Evolutionary conservation across 495 filamentous ascomycete genomes (phyloP).

Genomic region (Hyaloscypha bicolor): DNA sequence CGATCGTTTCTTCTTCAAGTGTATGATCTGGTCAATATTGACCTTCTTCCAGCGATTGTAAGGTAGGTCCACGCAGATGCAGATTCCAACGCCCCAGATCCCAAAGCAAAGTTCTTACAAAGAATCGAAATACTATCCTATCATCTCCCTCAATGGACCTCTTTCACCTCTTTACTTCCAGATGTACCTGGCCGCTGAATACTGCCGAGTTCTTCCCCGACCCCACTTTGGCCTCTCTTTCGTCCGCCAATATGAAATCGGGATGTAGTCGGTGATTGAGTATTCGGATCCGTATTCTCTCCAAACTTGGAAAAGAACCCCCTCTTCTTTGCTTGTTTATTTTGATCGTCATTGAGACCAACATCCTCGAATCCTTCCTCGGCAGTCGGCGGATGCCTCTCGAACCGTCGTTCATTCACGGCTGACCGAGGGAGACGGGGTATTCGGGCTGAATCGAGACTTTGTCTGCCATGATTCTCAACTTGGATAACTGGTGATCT

Average conservation of each 20-base stretch:
- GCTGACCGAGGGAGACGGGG: slow-evolving; percentile 56
- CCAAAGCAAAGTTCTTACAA: neutral
- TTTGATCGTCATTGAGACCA: slow-evolving; percentile 66
- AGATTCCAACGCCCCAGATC: slow-evolving; percentile 9
- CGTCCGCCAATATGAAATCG: slow-evolving; percentile 72
- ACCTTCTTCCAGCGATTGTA: slow-evolving; percentile 8
- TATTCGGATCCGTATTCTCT: slow-evolving; percentile 51
- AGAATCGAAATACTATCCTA: neutral
- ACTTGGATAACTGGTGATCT: slow-evolving; percentile 72
- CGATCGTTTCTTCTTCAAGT: neutral
- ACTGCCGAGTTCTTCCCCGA: slow-evolving; percentile 66
- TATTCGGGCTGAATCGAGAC: slow-evolving; percentile 72
- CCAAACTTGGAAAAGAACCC: slow-evolving; percentile 86
- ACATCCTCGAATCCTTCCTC: slow-evolving; percentile 92
- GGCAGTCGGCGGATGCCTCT: slow-evolving; percentile 58
- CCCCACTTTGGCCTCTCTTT: slow-evolving; percentile 74
- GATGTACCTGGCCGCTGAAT: slow-evolving; percentile 36
- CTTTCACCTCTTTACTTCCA: slow-evolving; percentile 25
- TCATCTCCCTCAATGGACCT: slow-evolving; percentile 10
- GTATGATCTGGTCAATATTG: neutral
- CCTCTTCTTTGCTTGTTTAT: slow-evolving; percentile 68
- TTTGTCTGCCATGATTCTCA: slow-evolving; percentile 66
- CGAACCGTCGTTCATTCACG: slow-evolving; percentile 46
- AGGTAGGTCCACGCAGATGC: neutral
- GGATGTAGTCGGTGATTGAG: slow-evolving; percentile 45